Evolutionary conservation across 768 basidiomycete species (phyloP), one percentile per base, ranked within the genome.

Genomic region (Grammothele lineata): DNA sequence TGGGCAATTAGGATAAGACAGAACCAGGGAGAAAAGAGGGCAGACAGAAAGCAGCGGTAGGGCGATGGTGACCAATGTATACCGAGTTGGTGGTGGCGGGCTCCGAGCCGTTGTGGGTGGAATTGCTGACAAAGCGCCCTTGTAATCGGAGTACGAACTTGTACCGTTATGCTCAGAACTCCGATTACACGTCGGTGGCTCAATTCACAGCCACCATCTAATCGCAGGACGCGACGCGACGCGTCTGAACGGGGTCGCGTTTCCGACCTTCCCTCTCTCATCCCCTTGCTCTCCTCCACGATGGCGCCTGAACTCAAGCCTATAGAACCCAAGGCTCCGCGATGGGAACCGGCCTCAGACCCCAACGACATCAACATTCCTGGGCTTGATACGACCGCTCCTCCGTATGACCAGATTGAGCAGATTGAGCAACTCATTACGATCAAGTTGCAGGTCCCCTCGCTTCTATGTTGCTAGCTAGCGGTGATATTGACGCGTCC

Each of bases 401-500:
- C 86, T 18, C 70, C 81, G 21, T 76, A 76, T 49, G 91, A 85
- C 58, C 93, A 96, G 69, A 85, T 92, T 44, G 92, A 95, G 59
- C 90, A 94, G 66, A 91, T 96, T 48, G 94, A 98, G 66, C 94
- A 96, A 62, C 75, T 94, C 59, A 94, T 95, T 51, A 93, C 94
- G 8, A 76, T 93, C 43, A 86, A 92, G 55, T 73, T 98, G 10
- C 93, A 94, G 78, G 91, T 86, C 45, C 64, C 45, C 46, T 39
- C 24, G 15, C 44, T 27, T 46, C 33, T 15, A 19, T 22, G 17
- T 18, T 3, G 35, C 10, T 30, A 4, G 9, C 34, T 27, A 24
- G 12, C 27, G 12, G 32, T 11, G 18, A 15, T 38, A 21, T 35
- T 54, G 30, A 50, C 11, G 7, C 3, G 5, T 4, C 55, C 35